Conservation (phyloP, 495 filamentous ascomycete species). For the Tetracladium setigerum region DNA sequence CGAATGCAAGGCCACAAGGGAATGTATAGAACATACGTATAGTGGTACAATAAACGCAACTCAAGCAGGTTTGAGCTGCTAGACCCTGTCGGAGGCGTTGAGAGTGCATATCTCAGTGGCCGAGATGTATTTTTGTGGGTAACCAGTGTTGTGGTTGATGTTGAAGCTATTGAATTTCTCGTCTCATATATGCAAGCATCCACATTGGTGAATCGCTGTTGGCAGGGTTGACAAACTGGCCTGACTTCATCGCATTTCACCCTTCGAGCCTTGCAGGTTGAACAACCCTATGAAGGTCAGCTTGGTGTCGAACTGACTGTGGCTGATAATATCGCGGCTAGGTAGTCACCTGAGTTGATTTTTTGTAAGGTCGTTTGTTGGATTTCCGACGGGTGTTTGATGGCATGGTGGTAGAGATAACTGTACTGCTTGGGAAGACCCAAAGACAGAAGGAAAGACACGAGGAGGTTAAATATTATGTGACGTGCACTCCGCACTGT, state of each 20-base stretch:
- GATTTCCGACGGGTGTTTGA: too few relatives aligned
- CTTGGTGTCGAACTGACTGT: too few relatives aligned
- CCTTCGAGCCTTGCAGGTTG: slow-evolving; percentile 13
- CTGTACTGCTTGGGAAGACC: too few relatives aligned
- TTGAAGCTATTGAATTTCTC: slow-evolving; percentile 27
- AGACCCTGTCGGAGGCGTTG: background rate
- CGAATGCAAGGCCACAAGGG: background rate
- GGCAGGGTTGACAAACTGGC: slow-evolving; percentile 14
- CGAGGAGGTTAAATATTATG: too few relatives aligned
- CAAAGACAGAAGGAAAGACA: too few relatives aligned
- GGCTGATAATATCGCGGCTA: too few relatives aligned
- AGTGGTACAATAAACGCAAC: slow-evolving; percentile 15
- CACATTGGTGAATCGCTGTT: background rate
- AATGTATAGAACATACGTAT: slow-evolving; percentile 1
- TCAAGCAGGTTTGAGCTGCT: slow-evolving; percentile 1
- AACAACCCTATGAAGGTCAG: slow-evolving; percentile 1
- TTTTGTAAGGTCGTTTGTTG: slow-evolving; percentile 1
- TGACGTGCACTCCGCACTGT: too few relatives aligned
- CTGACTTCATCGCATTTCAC: slow-evolving; percentile 15
- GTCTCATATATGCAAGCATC: background rate
- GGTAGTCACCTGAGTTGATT: background rate
- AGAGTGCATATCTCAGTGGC: slow-evolving; percentile 7
- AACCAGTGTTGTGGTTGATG: slow-evolving; percentile 14
- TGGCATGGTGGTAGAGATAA: too few relatives aligned
- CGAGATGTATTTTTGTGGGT: slow-evolving; percentile 24